Conservation (phyloP, 2,329 filamentous ascomycete genomes). For the Aspergillus eucalypticola region DNA sequence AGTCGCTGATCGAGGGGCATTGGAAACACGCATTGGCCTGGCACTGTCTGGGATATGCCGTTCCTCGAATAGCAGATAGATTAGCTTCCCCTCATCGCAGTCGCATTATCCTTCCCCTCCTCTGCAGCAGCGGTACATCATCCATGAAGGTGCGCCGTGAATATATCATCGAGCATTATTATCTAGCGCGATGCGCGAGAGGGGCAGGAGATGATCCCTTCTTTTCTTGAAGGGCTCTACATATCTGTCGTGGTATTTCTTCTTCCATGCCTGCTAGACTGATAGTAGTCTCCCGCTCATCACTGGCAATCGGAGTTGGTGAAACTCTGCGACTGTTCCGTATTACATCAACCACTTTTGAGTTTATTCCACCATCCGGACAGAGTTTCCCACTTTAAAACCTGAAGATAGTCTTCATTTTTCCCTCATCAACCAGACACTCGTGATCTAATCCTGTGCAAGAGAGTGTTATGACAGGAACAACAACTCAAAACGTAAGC, state of each 20-base stretch:
- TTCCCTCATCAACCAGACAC: neutral
- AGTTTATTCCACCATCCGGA: neutral
- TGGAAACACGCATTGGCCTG: constrained; percentile 10
- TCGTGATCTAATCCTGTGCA: neutral
- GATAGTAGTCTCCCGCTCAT: neutral
- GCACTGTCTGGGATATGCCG: neutral
- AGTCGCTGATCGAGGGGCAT: constrained; percentile 11
- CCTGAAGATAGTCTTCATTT: neutral
- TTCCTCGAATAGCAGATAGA: constrained; percentile 2
- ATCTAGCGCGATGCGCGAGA: neutral
- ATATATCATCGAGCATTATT: neutral
- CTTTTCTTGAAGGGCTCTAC: neutral
- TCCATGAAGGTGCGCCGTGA: neutral
- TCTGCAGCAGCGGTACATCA: constrained; percentile 1
- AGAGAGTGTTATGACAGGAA: neutral
- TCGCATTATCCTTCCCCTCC: constrained; percentile 7
- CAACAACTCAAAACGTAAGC: neutral
- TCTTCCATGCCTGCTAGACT: neutral
- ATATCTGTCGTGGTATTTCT: neutral
- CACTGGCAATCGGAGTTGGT: neutral
- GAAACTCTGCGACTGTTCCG: neutral
- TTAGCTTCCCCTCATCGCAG: constrained; percentile 2
- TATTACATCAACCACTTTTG: constrained; percentile 6
- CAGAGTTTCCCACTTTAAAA: neutral
- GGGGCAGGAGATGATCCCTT: constrained; percentile 5